phyloP scores from a whole-genome alignment of 1,284 basidiomycete species.

The Ceratobasidium sp. region DNA sequence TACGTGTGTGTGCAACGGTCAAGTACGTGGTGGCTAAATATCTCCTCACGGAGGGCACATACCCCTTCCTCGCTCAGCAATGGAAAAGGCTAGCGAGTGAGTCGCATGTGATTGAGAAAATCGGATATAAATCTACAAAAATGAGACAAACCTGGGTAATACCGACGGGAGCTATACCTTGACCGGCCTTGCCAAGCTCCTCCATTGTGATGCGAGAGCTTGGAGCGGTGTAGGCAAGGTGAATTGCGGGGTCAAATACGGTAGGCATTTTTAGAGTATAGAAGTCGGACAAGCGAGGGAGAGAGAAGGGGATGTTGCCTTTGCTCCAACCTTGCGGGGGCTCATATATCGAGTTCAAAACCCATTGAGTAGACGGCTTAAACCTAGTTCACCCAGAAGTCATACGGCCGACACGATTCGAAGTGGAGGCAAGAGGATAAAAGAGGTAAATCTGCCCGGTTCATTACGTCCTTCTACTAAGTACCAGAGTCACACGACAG shows the following conservation, averaged over 20 bases:
- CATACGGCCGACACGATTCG: neutral
- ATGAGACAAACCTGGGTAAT: slow-evolving; percentile 14
- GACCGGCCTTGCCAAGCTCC: slow-evolving; percentile 46
- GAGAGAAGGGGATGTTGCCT: neutral
- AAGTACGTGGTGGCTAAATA: slow-evolving; percentile 45
- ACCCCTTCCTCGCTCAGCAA: slow-evolving; percentile 48
- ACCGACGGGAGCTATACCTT: slow-evolving; percentile 44
- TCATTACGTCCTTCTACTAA: slow-evolving; percentile 6
- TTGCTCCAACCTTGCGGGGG: neutral
- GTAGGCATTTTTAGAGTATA: neutral
- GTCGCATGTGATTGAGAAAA: neutral
- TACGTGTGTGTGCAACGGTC: slow-evolving; percentile 43
- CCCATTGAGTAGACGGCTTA: neutral
- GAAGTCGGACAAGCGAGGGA: neutral
- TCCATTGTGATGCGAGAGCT: slow-evolving; percentile 43
- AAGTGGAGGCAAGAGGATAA: slow-evolving; percentile 12
- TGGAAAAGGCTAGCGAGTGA: slow-evolving; percentile 47
- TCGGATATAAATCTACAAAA: neutral
- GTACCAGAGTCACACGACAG: slow-evolving; percentile 9
- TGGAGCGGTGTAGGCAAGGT: slow-evolving; percentile 47
- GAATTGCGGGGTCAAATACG: slow-evolving; percentile 47
- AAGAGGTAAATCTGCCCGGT: neutral
- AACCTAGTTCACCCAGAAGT: neutral
- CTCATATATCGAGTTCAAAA: neutral
- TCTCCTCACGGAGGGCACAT: slow-evolving; percentile 46